Percentiles rank a stretch among this genome's conserved stretches.
Evolutionary conservation across 805 yeast genomes (phyloP).

Genomic region (Ogataea glucozyma): DNA sequence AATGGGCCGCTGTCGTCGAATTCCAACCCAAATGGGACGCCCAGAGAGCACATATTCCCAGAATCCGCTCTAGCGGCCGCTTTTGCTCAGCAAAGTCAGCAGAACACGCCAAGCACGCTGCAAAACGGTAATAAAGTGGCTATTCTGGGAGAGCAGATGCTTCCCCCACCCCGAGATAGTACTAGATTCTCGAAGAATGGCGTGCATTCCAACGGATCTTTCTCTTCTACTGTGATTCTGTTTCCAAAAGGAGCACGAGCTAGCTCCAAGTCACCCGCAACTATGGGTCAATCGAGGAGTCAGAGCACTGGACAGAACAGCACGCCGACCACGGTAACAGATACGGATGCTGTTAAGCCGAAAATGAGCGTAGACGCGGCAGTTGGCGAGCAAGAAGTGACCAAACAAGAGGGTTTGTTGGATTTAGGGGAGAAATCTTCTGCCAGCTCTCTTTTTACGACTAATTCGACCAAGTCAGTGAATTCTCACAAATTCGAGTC

Average conservation of each 20-base stretch:
- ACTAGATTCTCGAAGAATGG: constrained; percentile 20
- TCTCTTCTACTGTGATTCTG: constrained; percentile 47
- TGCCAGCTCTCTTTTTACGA: constrained; percentile 6
- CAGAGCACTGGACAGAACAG: too few relatives aligned
- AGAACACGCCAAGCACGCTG: too few relatives aligned
- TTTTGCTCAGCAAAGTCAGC: background rate
- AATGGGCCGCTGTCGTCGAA: constrained; percentile 13
- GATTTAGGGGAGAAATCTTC: constrained; percentile 10
- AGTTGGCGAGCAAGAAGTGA: background rate
- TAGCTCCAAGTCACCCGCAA: constrained; percentile 23
- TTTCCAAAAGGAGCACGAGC: constrained; percentile 43
- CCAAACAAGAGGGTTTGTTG: background rate
- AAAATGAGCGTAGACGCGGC: background rate
- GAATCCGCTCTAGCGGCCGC: constrained; percentile 5
- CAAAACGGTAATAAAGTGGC: constrained; percentile 31
- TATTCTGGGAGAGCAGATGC: constrained; percentile 30
- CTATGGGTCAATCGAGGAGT: background rate
- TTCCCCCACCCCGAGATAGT: constrained; percentile 33
- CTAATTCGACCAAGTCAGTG: constrained; percentile 7
- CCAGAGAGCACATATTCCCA: constrained; percentile 16
- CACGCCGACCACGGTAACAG: background rate
- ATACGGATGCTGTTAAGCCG: background rate
- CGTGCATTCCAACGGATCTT: constrained; percentile 9
- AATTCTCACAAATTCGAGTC: background rate
- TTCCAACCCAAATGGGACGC: constrained; percentile 13